A percentile compares a stretch with the other conserved stretches of the same genome.
phyloP scores from a whole-genome alignment of 2,329 filamentous ascomycete genomes.

The Hymenoscyphus occultus region DNA sequence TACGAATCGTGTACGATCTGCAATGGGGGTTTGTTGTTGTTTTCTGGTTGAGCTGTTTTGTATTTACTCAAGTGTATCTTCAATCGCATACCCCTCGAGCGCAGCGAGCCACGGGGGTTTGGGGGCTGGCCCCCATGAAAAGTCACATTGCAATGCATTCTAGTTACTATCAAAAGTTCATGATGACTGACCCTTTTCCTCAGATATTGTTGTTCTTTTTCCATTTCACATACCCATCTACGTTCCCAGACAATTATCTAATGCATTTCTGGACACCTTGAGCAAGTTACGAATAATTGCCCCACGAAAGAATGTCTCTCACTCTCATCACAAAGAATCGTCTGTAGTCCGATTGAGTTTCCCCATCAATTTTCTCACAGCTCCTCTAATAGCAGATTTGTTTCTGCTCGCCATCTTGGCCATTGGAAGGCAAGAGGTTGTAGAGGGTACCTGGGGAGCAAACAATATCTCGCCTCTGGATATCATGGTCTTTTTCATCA shows the following conservation, averaged over 20 bases:
- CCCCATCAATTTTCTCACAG: slow-evolving; percentile 69
- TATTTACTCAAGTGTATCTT: background rate
- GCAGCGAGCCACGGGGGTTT: background rate
- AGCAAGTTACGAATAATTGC: slow-evolving; percentile 51
- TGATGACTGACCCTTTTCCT: slow-evolving; percentile 8
- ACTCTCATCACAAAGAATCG: slow-evolving; percentile 27
- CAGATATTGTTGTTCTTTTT: slow-evolving; percentile 67
- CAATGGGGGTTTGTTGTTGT: background rate
- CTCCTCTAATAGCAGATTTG: slow-evolving; percentile 67
- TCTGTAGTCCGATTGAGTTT: slow-evolving; percentile 52
- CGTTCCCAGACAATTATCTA: slow-evolving; percentile 50
- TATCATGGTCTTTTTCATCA: slow-evolving; percentile 73
- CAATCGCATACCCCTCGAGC: background rate
- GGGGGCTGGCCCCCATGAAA: background rate
- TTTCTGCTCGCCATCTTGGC: slow-evolving; percentile 68
- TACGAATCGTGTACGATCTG: background rate
- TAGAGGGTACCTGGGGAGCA: slow-evolving; percentile 64
- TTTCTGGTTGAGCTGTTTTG: background rate
- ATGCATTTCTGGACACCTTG: slow-evolving; percentile 45
- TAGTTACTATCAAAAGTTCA: background rate
- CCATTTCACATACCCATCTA: slow-evolving; percentile 64
- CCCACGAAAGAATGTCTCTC: slow-evolving; percentile 36
- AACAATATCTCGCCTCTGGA: slow-evolving; percentile 67
- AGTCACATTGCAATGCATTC: background rate
- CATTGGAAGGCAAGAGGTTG: slow-evolving; percentile 64